Evolutionary conservation across 805 yeast species (phyloP), one percentile per base, ranked within the genome.

Genomic region (Maudiozyma saulgeensis): DNA sequence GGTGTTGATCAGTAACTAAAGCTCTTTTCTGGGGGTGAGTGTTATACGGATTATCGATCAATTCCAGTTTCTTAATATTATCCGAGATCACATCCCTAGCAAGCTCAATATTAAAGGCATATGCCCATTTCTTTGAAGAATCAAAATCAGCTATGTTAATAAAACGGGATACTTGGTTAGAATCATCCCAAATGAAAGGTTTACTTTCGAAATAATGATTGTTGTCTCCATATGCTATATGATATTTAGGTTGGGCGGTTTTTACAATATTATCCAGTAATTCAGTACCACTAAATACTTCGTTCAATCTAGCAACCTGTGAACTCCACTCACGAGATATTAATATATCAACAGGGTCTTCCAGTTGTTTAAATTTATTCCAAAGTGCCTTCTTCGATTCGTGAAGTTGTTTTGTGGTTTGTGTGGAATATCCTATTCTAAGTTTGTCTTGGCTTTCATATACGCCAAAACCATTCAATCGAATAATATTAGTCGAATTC

Each of bases 111-210:
- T 71, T 72, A 53, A 86, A 86, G 0, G 95, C 96, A 67, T 87
- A 87, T 53, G 80, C 82, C 90, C 91, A 87, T 60, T 76, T 77
- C 2, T 68, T 67, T 9, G 72, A 71, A 2, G 76, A 68, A 0
- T 81, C 84, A 61, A 73, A 83, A 45, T 72, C 70, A 0, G 79
- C 84, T 44, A 87, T 61, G 59, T 88, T 80, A 15, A 87, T 74
- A 56, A 84, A 83, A 47, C 95, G 69, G 0, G 88, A 78, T 1
- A 74, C 59, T 13, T 71, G 58, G 0, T 66, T 71, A 6, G 60
- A 49, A 2, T 68, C 70, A 18, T 65, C 64, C 87, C 87, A 82
- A 46, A 68, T 54, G 58, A 86, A 81, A 1, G 87, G 81, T 21
- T 67, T 60, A 50, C 78, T 67, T 56, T 85, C 88, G 53, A 70